Evolutionary conservation across 1,284 basidiomycete species (phyloP), one percentile per base, ranked within the genome.

Genomic region (Phenoliferia sp.): DNA sequence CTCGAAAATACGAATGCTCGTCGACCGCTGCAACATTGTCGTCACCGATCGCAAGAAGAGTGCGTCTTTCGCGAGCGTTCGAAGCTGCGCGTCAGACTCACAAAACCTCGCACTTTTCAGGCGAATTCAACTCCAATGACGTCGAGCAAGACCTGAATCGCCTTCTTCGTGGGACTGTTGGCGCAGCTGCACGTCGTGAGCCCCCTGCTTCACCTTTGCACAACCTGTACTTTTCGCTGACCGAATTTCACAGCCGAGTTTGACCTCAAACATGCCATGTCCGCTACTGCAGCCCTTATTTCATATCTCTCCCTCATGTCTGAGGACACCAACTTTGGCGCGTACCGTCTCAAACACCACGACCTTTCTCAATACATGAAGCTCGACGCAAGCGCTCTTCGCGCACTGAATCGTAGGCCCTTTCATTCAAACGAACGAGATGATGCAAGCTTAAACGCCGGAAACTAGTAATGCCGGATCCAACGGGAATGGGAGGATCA

Each of bases 311-410:
- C 85, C 28, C 86, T 99, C 17, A 83, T 94, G n/a, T 83, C 86
- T 17, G 92, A 97, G 76, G 80, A 88, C 6, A 84, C 87, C 9
- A 93, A 96, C 77, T 88, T 91, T 75, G 89, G 88, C 59, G 85
- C 88, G 73, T 99, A 89, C 81, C 85, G 84, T 12, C 83, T 99
- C 15, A 85, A 85, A 59, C 90, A 88, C 0, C 94, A 99, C 78
- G 94, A 99, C 77, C 83, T 99, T 0, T 87, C 89, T 0, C 94
- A 94, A 77, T 99, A 89, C 79, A 96, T 99, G 90, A 90, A 89
- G 67, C 85, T 99, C 17, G 96, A 99, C 79, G 92, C 93, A 1
- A 95, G 93, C 70, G 96, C 96, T 0, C 82, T 99, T 26, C 86
- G 91, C 36, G 95, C 96, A 0, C 82, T 99, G 36, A 93, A 92